Evolutionary conservation across 148 eudicot genomes (phyloP).

Genomic region (Chenopodium formosanum): DNA sequence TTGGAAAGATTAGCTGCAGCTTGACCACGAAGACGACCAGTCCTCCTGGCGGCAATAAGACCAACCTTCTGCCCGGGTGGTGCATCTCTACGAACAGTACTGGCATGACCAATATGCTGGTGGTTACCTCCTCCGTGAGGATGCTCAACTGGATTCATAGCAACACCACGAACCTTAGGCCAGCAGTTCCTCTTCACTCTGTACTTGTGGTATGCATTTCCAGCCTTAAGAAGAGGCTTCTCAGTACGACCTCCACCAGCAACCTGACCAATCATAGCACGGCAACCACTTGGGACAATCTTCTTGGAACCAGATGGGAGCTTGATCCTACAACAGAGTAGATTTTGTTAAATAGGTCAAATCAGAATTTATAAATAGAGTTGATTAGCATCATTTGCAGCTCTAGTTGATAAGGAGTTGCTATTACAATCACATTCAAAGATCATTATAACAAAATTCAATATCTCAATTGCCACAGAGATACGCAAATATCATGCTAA

Average conservation of each 20-base stretch:
- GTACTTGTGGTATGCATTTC: conserved; percentile 49
- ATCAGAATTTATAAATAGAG: too few species aligned
- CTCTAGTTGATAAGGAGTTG: too few species aligned
- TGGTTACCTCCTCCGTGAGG: conserved; percentile 55
- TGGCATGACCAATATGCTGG: conserved; percentile 49
- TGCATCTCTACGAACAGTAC: conserved; percentile 46
- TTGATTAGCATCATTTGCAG: too few species aligned
- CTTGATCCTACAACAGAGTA: conserved; percentile 29
- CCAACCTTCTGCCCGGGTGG: conserved; percentile 50
- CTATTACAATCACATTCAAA: neutral
- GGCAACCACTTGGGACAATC: conserved; percentile 45
- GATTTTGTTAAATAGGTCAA: neutral
- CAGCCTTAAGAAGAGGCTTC: conserved; percentile 47
- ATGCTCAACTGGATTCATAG: conserved; percentile 53
- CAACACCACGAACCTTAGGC: conserved; percentile 55
- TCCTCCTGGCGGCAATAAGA: conserved; percentile 50
- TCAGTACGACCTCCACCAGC: conserved; percentile 54
- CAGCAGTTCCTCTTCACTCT: conserved; percentile 47
- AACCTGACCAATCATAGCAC: conserved; percentile 46
- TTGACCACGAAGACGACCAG: conserved; percentile 51
- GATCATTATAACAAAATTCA: neutral
- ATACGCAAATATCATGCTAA: neutral
- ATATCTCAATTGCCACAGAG: neutral
- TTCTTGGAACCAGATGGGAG: conserved; percentile 48
- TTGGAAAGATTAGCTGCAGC: conserved; percentile 41